Evolutionary conservation across 2,329 filamentous ascomycete genomes (phyloP), one percentile per base, ranked within the genome.

Genomic region (Fusarium chuoi): DNA sequence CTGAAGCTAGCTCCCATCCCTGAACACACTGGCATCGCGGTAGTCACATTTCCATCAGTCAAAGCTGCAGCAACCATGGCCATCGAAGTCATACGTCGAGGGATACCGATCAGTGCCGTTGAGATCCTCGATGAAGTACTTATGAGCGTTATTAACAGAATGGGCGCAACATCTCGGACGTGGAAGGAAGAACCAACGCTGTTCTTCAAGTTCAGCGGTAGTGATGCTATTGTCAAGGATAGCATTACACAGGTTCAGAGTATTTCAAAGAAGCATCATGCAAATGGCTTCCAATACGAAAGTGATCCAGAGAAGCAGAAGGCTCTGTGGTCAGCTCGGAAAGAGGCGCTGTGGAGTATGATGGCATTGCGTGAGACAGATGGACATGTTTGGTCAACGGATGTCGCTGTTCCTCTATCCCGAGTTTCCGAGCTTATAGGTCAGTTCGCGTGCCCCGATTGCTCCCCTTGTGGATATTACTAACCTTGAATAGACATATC

Each of bases 101-200:
- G 92, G 0, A 86, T 95, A 3, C 93, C 92, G 0, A 88, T 95
- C 9, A 92, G 91, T 1, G 92, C 92, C 5, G 92, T 95, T 88
- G 94, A 96, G 82, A 90, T 96, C 75, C 94, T 96, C 91, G 94
- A 96, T 77, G 93, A 96, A 60, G 92, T 96, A 3, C 93, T 95
- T 81, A 96, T 96, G 94, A 88, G 86, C 68, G 92, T 96, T 0
- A 91, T 96, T 78, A 96, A 96, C 82, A 86, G 90, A 59, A 89
- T 91, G 17, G 92, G 92, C 1, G 89, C 89, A 5, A 94, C 92
- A 1, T 87, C 89, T 11, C 84, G 88, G 8, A 88, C 88, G 39
- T 96, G 93, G 93, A 88, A 91, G 73, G 93, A 95, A 81, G 83
- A 88, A 52, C 93, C 93, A 0, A 95, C 93, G 1, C 86, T 96